Evolutionary conservation across 169 alveolate genomes (phyloP).

Genomic region (Theileria annulata): DNA sequence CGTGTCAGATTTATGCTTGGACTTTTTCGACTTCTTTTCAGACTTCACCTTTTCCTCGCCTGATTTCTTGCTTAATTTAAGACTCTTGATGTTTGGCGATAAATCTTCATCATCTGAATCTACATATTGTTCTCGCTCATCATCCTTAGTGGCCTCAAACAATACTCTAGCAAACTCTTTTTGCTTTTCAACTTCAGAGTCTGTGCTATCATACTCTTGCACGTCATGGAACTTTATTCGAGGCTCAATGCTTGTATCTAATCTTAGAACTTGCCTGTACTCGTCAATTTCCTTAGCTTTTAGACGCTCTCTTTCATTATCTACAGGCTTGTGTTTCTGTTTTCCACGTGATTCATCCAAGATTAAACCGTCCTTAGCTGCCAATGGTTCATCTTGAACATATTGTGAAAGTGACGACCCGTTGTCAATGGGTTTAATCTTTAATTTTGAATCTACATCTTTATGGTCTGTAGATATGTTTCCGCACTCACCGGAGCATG

Average conservation of each 20-base stretch:
- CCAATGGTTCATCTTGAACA: conserved; percentile 27
- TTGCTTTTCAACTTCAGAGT: conserved; percentile 27
- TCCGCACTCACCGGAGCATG: not conserved
- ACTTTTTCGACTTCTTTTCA: conserved; percentile 29
- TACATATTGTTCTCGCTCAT: not conserved
- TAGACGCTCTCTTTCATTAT: not conserved
- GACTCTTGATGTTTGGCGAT: conserved; percentile 8
- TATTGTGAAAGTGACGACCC: conserved; percentile 9
- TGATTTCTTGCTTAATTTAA: conserved; percentile 6
- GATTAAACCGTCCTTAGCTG: not conserved
- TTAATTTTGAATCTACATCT: not conserved
- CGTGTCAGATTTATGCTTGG: conserved; percentile 15
- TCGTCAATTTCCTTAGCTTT: conserved; percentile 14
- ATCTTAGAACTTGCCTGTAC: conserved; percentile 16
- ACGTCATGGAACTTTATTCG: conserved; percentile 25
- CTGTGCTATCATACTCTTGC: conserved; percentile 22
- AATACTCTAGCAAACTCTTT: conserved; percentile 6
- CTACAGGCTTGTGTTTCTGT: not conserved
- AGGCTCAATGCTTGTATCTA: conserved; percentile 14
- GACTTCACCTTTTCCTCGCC: conserved; percentile 3
- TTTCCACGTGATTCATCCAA: not conserved
- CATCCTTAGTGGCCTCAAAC: conserved; percentile 16
- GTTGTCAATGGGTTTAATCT: not conserved
- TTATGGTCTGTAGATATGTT: not conserved
- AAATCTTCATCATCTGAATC: conserved; percentile 16